phyloP scores from a whole-genome alignment of 2,329 filamentous ascomycete species.

The Alternaria infectoria region DNA sequence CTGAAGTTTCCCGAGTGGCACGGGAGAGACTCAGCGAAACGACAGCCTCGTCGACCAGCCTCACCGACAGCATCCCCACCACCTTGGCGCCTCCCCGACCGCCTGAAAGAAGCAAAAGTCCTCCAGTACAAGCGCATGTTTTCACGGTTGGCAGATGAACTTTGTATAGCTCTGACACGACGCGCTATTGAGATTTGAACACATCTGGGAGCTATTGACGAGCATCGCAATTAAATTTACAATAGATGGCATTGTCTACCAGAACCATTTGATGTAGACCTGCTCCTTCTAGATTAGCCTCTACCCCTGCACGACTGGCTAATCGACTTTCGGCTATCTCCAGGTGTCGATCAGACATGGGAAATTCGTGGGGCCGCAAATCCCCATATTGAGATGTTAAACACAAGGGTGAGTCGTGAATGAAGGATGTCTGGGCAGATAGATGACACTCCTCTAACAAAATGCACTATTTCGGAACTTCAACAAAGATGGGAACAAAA shows the following conservation, averaged over 20 bases:
- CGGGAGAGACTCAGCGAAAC: neutral
- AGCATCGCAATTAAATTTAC: neutral
- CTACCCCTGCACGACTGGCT: neutral
- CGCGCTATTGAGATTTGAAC: neutral
- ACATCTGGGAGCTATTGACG: neutral
- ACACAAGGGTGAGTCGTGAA: neutral
- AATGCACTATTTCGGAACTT: neutral
- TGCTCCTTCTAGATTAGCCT: neutral
- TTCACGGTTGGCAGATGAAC: neutral
- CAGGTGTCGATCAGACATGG: neutral
- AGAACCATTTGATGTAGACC: neutral
- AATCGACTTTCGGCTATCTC: neutral
- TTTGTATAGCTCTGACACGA: neutral
- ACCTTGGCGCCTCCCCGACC: neutral
- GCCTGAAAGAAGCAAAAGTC: neutral
- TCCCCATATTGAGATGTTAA: neutral
- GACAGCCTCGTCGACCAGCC: neutral
- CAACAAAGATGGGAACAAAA: neutral
- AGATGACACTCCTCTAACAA: neutral
- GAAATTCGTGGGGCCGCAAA: too few species aligned
- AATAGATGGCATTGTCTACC: neutral
- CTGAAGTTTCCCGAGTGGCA: neutral
- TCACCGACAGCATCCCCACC: neutral
- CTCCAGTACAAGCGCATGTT: neutral
- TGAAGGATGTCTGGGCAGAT: neutral